Evolutionary conservation across 2,329 filamentous ascomycete species (phyloP).

Genomic region (Teratosphaeria epicoccoides): DNA sequence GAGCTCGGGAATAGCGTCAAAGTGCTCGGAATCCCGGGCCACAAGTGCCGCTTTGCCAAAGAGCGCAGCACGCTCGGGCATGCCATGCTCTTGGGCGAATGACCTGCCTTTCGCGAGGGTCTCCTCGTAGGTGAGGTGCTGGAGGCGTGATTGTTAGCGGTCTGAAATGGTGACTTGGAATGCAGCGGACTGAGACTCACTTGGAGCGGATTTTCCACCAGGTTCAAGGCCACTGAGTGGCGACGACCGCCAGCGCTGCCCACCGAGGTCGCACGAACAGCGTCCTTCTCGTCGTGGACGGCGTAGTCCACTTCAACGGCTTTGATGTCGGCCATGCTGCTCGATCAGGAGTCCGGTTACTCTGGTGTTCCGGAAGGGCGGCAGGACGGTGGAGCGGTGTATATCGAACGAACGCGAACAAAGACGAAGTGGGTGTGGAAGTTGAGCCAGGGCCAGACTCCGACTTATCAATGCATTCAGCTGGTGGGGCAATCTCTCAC

Average conservation of each 20-base stretch:
- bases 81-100: constrained; percentile 25
- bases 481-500: not conserved
- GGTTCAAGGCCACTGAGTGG: constrained; percentile 35
- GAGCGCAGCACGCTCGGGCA: constrained; percentile 29
- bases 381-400: not conserved
- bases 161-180: not conserved
- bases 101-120: constrained; percentile 23
- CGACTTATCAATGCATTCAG: not conserved
- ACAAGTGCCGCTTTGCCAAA: constrained; percentile 41
- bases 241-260: constrained; percentile 20
- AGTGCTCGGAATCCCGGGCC: constrained; percentile 40
- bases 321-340: constrained; percentile 5
- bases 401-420: not conserved
- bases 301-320: constrained; percentile 5
- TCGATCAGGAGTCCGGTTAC: not conserved
- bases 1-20: constrained; percentile 39
- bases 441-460: not conserved
- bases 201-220: constrained; percentile 38
- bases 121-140: constrained; percentile 27
- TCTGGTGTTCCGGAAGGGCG: not conserved
- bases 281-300: constrained; percentile 9
- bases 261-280: not conserved
- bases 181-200: constrained; percentile 19
- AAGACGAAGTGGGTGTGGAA: not conserved
- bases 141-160: constrained; percentile 7